phyloP scores from a whole-genome alignment of 257 asterid genomes.

The Capsicum chinense region DNA sequence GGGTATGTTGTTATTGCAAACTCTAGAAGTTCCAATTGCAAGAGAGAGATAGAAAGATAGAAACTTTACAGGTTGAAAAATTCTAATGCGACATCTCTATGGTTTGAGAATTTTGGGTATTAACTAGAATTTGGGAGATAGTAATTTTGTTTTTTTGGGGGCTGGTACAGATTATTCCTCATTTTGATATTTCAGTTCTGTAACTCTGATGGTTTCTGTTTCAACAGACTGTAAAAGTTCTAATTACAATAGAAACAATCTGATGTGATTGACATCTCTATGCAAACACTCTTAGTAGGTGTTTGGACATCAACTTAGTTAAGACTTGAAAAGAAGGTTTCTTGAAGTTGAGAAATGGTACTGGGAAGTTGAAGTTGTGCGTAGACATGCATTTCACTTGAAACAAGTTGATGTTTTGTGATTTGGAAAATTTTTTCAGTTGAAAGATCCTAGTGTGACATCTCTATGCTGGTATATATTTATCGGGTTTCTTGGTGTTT shows the following conservation, averaged over 20 bases:
- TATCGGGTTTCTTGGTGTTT: too few relatives aligned
- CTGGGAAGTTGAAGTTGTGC: not conserved
- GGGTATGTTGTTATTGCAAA: too few relatives aligned
- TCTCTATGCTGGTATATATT: too few relatives aligned
- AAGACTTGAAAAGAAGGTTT: not conserved
- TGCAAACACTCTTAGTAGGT: not conserved
- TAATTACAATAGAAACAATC: not conserved
- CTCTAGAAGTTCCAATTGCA: too few relatives aligned
- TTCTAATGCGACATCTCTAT: not conserved
- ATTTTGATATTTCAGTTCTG: not conserved
- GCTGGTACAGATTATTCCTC: not conserved
- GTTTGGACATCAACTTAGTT: not conserved
- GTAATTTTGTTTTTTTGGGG: not conserved
- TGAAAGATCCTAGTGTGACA: not conserved
- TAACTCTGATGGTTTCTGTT: not conserved
- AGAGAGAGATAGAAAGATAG: not conserved
- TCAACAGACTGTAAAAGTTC: not conserved
- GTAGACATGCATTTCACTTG: not conserved
- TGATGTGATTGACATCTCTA: not conserved
- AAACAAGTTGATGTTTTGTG: not conserved
- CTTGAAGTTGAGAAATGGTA: not conserved
- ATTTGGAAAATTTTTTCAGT: not conserved
- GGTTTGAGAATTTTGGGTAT: not conserved
- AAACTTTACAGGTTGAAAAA: not conserved
- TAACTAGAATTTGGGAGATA: not conserved